These are phyloP conservation scores for Mycena chlorophos DNA, from an alignment of 768 basidiomycete species.

Conservation along the genomic window DNA sequence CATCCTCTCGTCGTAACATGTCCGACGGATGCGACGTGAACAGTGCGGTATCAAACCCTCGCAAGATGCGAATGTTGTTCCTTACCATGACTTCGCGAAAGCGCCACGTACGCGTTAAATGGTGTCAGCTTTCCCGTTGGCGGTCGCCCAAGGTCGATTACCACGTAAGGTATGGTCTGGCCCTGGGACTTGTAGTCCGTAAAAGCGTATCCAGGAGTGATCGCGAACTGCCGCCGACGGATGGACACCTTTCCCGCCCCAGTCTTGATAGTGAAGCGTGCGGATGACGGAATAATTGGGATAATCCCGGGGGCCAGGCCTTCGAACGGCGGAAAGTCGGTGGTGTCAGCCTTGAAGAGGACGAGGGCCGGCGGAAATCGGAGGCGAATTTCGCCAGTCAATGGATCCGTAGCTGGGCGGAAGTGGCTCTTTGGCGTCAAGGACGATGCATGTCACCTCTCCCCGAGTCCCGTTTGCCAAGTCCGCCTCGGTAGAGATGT, in stretches of 20 bases:
- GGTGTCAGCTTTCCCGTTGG: slow-evolving; percentile 31
- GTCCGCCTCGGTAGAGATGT: slow-evolving; percentile 1
- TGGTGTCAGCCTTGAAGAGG: slow-evolving; percentile 30
- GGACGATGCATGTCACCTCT: background rate
- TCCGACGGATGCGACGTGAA: background rate
- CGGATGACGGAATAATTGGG: slow-evolving; percentile 25
- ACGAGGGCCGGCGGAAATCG: slow-evolving; percentile 26
- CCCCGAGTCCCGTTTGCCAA: slow-evolving; percentile 12
- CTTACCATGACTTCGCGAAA: slow-evolving; percentile 33
- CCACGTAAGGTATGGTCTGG: slow-evolving; percentile 37
- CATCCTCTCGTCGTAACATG: background rate
- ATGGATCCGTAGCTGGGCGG: background rate
- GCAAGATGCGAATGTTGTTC: background rate
- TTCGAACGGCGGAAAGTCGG: slow-evolving; percentile 19
- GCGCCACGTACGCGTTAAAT: no score
- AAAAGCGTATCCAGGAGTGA: no score
- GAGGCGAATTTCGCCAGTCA: slow-evolving; percentile 9
- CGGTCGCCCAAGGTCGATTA: slow-evolving; percentile 40
- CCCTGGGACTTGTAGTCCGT: slow-evolving; percentile 45
- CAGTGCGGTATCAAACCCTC: slow-evolving; percentile 1
- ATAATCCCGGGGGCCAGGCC: slow-evolving; percentile 28
- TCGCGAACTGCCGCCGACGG: slow-evolving; percentile 28
- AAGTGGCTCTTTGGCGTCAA: background rate
- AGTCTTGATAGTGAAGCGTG: slow-evolving; percentile 23
- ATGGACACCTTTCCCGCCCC: background rate